Evolutionary conservation across 1,284 basidiomycete species (phyloP).

Genomic region (Peniophora sp.): DNA sequence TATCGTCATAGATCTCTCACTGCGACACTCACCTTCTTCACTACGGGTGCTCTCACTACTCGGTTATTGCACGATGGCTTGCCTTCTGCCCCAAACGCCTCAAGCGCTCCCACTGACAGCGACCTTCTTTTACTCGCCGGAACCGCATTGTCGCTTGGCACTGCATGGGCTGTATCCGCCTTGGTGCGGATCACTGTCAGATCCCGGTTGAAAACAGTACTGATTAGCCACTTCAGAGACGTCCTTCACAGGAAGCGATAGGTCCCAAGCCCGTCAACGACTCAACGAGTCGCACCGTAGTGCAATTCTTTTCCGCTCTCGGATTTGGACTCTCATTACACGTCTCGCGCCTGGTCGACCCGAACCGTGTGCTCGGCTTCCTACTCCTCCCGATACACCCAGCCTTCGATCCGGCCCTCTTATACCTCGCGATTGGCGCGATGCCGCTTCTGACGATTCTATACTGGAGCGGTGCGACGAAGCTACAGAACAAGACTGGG

Average conservation of each 20-base stretch:
- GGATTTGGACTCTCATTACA: slow-evolving; percentile 52
- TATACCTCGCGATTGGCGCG: slow-evolving; percentile 39
- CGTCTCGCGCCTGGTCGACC: slow-evolving; percentile 47
- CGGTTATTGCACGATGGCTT: slow-evolving; percentile 29
- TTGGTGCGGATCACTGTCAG: slow-evolving; percentile 20
- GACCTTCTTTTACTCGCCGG: slow-evolving; percentile 27
- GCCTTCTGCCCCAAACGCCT: slow-evolving; percentile 13
- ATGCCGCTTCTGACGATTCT: slow-evolving; percentile 33
- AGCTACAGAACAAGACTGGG: slow-evolving; percentile 17
- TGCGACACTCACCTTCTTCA: slow-evolving; percentile 49
- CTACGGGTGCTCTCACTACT: slow-evolving; percentile 39
- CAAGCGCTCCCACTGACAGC: slow-evolving; percentile 29
- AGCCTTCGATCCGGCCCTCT: slow-evolving; percentile 48
- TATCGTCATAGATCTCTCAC: slow-evolving; percentile 10
- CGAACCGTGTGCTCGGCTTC: slow-evolving; percentile 47
- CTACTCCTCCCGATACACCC: slow-evolving; percentile 38
- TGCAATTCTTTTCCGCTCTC: slow-evolving; percentile 31
- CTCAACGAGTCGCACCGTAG: slow-evolving; percentile 24
- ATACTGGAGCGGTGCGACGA: slow-evolving; percentile 32
- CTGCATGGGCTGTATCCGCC: slow-evolving; percentile 25
- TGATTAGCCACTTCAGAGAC: neutral
- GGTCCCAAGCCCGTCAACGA: slow-evolving; percentile 5
- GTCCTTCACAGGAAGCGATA: neutral
- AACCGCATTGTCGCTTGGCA: slow-evolving; percentile 27
- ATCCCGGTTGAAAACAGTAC: neutral